Evolutionary conservation across 495 filamentous ascomycete genomes (phyloP).

Genomic region (Cudoniella acicularis): DNA sequence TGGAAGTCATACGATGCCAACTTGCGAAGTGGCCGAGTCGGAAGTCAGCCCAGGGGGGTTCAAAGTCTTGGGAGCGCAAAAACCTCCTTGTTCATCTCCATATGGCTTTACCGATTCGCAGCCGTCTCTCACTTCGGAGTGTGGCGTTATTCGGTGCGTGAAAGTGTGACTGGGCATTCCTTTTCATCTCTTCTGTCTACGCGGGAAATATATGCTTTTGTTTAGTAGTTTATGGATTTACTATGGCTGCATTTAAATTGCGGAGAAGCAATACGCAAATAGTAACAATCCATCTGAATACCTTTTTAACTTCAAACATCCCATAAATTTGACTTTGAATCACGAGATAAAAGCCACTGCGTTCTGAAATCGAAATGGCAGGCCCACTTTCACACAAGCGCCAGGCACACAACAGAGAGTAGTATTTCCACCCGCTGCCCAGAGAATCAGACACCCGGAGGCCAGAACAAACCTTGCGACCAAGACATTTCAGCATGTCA

Average conservation of each 20-base stretch:
- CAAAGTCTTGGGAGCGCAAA: too few species aligned
- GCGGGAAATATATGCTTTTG: not conserved
- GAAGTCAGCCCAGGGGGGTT: not conserved
- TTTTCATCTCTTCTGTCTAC: not conserved
- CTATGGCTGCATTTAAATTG: not conserved
- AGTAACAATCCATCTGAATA: too few species aligned
- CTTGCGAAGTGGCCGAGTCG: not conserved
- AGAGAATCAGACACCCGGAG: not conserved
- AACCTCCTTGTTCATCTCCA: too few species aligned
- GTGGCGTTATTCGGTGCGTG: not conserved
- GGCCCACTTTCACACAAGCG: not conserved
- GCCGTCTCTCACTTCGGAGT: not conserved
- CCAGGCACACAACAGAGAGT: not conserved
- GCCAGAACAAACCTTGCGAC: not conserved
- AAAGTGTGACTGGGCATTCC: not conserved
- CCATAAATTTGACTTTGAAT: not conserved
- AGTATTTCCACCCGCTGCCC: not conserved
- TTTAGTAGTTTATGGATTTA: not conserved
- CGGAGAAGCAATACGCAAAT: not conserved
- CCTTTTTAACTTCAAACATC: not conserved
- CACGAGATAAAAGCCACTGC: not conserved
- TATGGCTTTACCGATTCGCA: not conserved
- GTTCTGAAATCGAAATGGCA: not conserved
- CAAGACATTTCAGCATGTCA: not conserved
- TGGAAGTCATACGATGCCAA: not conserved